Evolutionary conservation across 75 land plant genomes (phyloP).

Genomic region (Adiantum capillusveneris): DNA sequence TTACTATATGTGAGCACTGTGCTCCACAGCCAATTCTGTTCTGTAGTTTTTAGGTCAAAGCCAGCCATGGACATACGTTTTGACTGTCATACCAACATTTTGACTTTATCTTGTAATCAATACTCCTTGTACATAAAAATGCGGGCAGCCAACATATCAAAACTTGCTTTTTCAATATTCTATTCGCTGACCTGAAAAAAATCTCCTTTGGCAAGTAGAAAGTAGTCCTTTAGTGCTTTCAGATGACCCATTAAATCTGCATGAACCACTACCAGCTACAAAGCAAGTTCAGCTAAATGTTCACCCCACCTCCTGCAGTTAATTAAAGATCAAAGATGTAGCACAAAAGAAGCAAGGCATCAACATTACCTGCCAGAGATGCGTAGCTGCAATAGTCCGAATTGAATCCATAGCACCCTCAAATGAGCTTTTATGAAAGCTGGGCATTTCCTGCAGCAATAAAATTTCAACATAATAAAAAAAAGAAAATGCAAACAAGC

Average conservation of each 20-base stretch:
- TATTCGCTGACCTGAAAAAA: slow-evolving; percentile 82
- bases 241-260: slow-evolving; percentile 97
- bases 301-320: too few relatives aligned
- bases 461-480: too few relatives aligned
- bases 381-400: slow-evolving; percentile 83
- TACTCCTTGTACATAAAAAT: too few relatives aligned
- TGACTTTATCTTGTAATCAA: too few relatives aligned
- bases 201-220: slow-evolving; percentile 97
- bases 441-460: slow-evolving; percentile 67
- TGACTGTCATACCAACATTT: too few relatives aligned
- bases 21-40: too few relatives aligned
- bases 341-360: slow-evolving; percentile 8
- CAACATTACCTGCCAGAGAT: slow-evolving; percentile 93
- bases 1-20: too few relatives aligned
- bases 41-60: too few relatives aligned
- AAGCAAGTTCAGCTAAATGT: slow-evolving; percentile 3
- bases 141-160: too few relatives aligned
- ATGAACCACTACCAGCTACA: slow-evolving; percentile 95
- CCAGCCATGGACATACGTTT: too few relatives aligned
- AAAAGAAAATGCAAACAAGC: neutral
- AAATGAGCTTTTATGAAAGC: slow-evolving; percentile 91
- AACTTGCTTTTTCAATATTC: too few relatives aligned
- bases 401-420: slow-evolving; percentile 77
- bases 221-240: slow-evolving; percentile 94
- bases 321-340: neutral